Evolutionary conservation across 2,329 filamentous ascomycete genomes (phyloP), one percentile per base, ranked within the genome.

Genomic region (Aspergillus novoparasiticus): DNA sequence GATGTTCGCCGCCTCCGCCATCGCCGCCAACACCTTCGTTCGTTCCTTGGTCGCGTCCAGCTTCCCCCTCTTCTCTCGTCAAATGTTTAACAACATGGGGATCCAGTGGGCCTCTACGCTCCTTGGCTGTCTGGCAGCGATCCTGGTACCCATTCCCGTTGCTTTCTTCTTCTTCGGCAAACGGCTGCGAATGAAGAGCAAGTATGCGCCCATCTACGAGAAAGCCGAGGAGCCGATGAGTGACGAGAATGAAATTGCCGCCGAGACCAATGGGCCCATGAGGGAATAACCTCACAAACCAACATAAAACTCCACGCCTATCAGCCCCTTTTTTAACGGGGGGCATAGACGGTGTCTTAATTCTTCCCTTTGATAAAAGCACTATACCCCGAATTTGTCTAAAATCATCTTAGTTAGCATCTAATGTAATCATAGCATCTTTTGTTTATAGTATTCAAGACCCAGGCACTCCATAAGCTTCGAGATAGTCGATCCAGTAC

Each of bases 21-120:
- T 86, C 45, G 84, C 84, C 10, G 84, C 83, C 6, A 86, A 86
- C 65, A 86, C 84, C 0, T 83, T 86, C 23, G 68, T 77, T 8
- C 76, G 77, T 14, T 79, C 77, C 0, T 59, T 70, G 1, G 67
- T 78, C 0, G 77, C 72, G 4, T 71, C 76, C 4, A 68, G 71
- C 2, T 79, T 79, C 41, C 77, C 78, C 0, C 70, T 79, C 2
- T 79, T 79, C 60, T 72, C 77, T 0, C 72, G 67, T 6, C 77
- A 79, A 60, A 76, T 80, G 76, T 79, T 80, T 59, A 48, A 73
- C 23, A 75, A 74, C 19, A 60, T 79, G 34, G 75, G 75, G 5
- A 69, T 79, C 3, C 75, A 79, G 36, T 79, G 78, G 78, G 75
- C 77, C 1, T 70, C 71, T 10, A 79, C 78, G 1, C 66, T 80